These are phyloP conservation scores for Thelonectria discophora DNA, from an alignment of 2,329 filamentous ascomycete species.

Conservation along the genomic window DNA sequence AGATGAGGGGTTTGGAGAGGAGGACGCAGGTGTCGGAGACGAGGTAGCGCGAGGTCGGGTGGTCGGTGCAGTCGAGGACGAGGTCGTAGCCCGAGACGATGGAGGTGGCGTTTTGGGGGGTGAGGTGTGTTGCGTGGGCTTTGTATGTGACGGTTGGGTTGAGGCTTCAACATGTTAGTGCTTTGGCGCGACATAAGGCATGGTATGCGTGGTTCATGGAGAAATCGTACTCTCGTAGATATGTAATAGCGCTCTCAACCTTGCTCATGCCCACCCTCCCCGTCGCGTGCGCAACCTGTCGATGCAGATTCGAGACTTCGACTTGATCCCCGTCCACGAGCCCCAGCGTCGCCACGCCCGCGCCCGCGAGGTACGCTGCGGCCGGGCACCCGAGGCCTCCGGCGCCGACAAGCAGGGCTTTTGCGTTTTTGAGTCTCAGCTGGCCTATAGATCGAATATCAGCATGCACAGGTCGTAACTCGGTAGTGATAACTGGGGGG, in stretches of 20 bases:
- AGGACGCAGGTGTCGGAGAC: conserved; percentile 91
- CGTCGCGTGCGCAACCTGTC: conserved; percentile 84
- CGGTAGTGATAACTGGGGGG: no score
- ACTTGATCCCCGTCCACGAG: conserved; percentile 89
- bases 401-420: conserved; percentile 83
- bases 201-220: neutral
- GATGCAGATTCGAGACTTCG: conserved; percentile 89
- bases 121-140: conserved; percentile 71
- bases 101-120: conserved; percentile 70
- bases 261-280: conserved; percentile 77
- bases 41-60: conserved; percentile 88
- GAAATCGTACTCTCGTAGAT: conserved; percentile 60
- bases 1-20: conserved; percentile 80
- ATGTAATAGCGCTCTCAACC: conserved; percentile 77
- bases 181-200: no score
- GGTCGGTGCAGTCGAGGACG: conserved; percentile 94
- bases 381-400: conserved; percentile 93
- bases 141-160: conserved; percentile 77
- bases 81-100: conserved; percentile 80
- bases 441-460: conserved; percentile 66
- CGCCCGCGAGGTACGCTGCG: conserved; percentile 89
- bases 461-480: no score
- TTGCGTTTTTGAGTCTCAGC: conserved; percentile 72
- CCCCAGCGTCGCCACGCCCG: conserved; percentile 84
- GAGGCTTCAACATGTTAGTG: conserved; percentile 58